Conservation (phyloP, 177 flowering plant species). For the Telopea speciosissima region DNA sequence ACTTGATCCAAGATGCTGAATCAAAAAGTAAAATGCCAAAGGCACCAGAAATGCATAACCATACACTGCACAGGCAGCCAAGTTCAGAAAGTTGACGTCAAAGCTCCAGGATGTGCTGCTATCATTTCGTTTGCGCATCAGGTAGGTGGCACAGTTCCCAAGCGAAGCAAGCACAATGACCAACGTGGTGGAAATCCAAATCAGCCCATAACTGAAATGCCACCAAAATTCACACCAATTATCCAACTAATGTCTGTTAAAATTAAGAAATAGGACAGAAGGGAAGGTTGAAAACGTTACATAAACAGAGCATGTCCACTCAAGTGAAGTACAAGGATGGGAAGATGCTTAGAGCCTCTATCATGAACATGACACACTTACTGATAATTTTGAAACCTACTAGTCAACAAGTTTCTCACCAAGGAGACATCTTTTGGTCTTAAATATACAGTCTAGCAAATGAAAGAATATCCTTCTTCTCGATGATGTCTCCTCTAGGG, state of each 20-base stretch:
- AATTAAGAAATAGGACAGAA: neutral
- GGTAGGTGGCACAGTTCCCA: slow-evolving; percentile 88
- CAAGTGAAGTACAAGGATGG: neutral
- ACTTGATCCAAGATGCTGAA: slow-evolving; percentile 74
- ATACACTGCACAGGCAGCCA: slow-evolving; percentile 64
- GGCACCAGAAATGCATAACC: slow-evolving; percentile 80
- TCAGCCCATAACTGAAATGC: slow-evolving; percentile 66
- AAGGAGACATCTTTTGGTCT: too few species aligned
- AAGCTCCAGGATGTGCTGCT: slow-evolving; percentile 61
- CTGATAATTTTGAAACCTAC: neutral
- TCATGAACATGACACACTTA: neutral
- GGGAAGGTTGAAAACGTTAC: neutral
- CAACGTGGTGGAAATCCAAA: slow-evolving; percentile 91
- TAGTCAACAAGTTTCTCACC: too few species aligned
- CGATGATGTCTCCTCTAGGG: too few species aligned
- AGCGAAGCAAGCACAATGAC: slow-evolving; percentile 80
- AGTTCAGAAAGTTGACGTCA: slow-evolving; percentile 70
- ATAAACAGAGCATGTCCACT: neutral
- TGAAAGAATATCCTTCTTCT: too few species aligned
- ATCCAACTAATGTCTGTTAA: neutral
- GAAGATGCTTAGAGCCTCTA: neutral
- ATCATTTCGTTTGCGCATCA: slow-evolving; percentile 46
- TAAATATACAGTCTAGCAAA: too few species aligned
- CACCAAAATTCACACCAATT: slow-evolving; percentile 4
- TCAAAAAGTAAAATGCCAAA: slow-evolving; percentile 74